Evolutionary conservation across 495 filamentous ascomycete genomes (phyloP).

Genomic region (Penicillium coprophilum): DNA sequence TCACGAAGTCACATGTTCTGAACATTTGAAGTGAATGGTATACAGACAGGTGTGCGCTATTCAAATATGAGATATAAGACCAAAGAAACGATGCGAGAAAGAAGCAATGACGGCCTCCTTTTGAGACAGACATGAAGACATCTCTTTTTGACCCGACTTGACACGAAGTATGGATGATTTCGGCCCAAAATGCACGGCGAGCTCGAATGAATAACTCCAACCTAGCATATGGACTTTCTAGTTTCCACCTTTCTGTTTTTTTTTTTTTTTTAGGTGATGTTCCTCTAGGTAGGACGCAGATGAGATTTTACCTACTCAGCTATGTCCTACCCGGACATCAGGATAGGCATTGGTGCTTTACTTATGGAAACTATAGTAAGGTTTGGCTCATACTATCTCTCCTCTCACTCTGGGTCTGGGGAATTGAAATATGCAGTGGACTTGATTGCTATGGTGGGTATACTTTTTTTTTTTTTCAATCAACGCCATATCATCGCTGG

Average conservation of each 20-base stretch:
- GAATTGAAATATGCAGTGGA: background rate
- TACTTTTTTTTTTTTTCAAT: background rate
- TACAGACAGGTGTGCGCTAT: background rate
- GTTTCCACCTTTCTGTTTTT: background rate
- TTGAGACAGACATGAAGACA: background rate
- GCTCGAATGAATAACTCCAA: background rate
- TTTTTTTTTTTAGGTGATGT: background rate
- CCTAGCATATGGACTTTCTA: background rate
- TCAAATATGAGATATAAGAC: background rate
- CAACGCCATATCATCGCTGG: background rate
- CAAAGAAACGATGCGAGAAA: background rate
- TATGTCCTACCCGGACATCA: background rate
- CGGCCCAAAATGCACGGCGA: too few relatives aligned
- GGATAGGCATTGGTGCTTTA: background rate
- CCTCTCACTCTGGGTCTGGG: background rate
- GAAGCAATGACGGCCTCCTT: background rate
- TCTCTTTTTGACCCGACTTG: too few relatives aligned
- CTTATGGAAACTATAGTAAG: background rate
- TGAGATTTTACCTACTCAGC: background rate
- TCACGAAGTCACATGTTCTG: slow-evolving; percentile 50
- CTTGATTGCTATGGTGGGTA: slow-evolving; percentile 3
- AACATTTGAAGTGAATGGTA: slow-evolving; percentile 12
- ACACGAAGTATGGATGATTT: too few relatives aligned
- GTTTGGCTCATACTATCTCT: background rate
- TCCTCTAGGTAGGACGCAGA: background rate